Conservation (phyloP, 1,139 yeast species). For the Keqinozyma sinolaborantium region DNA sequence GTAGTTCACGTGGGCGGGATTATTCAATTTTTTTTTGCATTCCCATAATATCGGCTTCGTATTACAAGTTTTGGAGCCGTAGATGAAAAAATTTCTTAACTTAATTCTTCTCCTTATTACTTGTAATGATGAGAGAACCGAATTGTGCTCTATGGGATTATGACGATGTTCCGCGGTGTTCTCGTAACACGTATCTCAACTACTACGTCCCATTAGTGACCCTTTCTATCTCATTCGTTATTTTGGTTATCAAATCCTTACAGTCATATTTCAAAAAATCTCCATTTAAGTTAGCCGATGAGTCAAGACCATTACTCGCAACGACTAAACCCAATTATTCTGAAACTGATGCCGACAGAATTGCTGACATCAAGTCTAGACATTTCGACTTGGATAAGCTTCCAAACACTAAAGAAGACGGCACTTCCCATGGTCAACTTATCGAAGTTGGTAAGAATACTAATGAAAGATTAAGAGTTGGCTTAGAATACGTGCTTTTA, state of each 20-base stretch:
- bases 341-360: constrained; percentile 9
- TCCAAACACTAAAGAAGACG: constrained; percentile 45
- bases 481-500: constrained; percentile 47
- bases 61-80: background rate
- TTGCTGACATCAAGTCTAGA: constrained; percentile 32
- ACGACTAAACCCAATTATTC: constrained; percentile 2
- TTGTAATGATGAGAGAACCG: constrained; percentile 1
- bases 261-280: constrained; percentile 11
- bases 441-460: constrained; percentile 40
- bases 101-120: too few relatives aligned
- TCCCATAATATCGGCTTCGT: too few relatives aligned
- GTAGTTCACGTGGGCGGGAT: too few relatives aligned
- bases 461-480: constrained; percentile 50
- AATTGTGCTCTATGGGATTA: constrained; percentile 34
- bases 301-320: constrained; percentile 32
- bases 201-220: constrained; percentile 29
- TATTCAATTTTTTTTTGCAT: background rate
- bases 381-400: constrained; percentile 50
- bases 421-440: constrained; percentile 52
- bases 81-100: background rate
- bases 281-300: constrained; percentile 13
- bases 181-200: constrained; percentile 34
- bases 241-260: constrained; percentile 21
- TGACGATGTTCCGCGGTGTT: constrained; percentile 47
- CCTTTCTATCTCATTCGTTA: constrained; percentile 25